Percentiles rank a stretch among this genome's conserved stretches.
phyloP scores from a whole-genome alignment of 345 rosid genomes.

The Citrus hindsii region DNA sequence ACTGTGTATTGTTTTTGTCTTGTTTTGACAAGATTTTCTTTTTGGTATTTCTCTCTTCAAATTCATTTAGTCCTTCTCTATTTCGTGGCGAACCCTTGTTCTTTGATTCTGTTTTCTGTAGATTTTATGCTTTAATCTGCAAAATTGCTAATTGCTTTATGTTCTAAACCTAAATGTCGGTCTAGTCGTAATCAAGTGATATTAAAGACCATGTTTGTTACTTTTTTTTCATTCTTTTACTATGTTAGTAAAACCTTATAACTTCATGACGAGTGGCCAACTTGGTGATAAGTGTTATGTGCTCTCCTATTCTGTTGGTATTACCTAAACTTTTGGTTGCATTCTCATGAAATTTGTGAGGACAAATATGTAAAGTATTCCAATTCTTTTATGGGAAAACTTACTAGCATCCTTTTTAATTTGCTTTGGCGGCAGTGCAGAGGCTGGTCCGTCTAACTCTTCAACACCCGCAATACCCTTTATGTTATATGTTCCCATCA shows the following conservation, averaged over 20 bases:
- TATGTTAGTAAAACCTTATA: not conserved
- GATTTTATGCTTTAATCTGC: not conserved
- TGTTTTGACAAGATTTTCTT: not conserved
- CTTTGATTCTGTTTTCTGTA: too few species aligned
- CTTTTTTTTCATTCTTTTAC: not conserved
- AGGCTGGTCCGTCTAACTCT: slow-evolving; percentile 69
- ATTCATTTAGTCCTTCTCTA: not conserved
- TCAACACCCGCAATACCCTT: slow-evolving; percentile 45
- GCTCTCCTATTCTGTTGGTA: not conserved
- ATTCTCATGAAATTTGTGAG: not conserved
- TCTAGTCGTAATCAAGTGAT: not conserved
- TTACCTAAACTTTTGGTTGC: not conserved
- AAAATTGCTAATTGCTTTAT: not conserved
- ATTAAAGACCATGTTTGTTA: not conserved
- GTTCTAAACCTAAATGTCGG: not conserved
- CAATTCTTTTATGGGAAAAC: not conserved
- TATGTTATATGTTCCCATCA: slow-evolving; percentile 57
- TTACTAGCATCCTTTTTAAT: slow-evolving; percentile 22
- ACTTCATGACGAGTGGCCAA: not conserved
- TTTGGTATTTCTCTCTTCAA: not conserved
- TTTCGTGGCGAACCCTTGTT: not conserved
- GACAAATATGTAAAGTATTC: not conserved
- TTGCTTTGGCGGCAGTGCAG: slow-evolving; percentile 57
- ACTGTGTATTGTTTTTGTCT: not conserved
- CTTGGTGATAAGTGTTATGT: not conserved